These are phyloP conservation scores for Aspergillus calidoustus DNA, from an alignment of 2,329 filamentous ascomycete species.

Conservation along the genomic window DNA sequence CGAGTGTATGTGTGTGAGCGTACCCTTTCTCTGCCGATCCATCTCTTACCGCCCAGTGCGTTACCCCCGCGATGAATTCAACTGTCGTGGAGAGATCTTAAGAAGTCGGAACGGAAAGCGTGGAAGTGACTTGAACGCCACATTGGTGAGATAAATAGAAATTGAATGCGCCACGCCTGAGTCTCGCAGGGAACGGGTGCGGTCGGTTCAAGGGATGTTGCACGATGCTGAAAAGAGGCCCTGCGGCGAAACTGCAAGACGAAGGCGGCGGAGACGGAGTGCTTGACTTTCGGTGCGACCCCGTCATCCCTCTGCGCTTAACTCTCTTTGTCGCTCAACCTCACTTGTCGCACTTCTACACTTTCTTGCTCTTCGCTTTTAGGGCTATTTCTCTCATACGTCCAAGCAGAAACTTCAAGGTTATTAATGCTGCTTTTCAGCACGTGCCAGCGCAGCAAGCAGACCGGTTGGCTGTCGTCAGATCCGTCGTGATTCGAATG, in stretches of 20 bases:
- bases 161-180: conserved; percentile 22
- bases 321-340: background rate
- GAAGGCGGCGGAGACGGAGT: conserved; percentile 23
- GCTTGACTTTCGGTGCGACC: background rate
- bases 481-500: background rate
- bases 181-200: conserved; percentile 11
- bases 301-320: background rate
- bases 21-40: conserved; percentile 58
- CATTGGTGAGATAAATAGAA: conserved; percentile 36
- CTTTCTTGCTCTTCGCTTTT: background rate
- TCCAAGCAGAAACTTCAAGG: background rate
- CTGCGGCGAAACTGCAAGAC: conserved; percentile 15
- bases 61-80: conserved; percentile 30
- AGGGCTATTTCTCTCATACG: background rate
- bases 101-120: conserved; percentile 41
- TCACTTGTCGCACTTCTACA: background rate
- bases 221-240: conserved; percentile 17
- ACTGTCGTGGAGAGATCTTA: conserved; percentile 42
- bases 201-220: conserved; percentile 15
- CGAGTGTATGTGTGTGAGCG: conserved; percentile 17
- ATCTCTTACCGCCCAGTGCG: conserved; percentile 39
- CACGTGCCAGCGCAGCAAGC: background rate
- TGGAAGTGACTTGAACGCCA: conserved; percentile 43
- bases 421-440: no score
- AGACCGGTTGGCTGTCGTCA: background rate